A percentile compares a stretch with the other conserved stretches of the same genome.
Evolutionary conservation across 1,284 basidiomycete genomes (phyloP).

Genomic region (Melanopsichium pennsylvanicum): DNA sequence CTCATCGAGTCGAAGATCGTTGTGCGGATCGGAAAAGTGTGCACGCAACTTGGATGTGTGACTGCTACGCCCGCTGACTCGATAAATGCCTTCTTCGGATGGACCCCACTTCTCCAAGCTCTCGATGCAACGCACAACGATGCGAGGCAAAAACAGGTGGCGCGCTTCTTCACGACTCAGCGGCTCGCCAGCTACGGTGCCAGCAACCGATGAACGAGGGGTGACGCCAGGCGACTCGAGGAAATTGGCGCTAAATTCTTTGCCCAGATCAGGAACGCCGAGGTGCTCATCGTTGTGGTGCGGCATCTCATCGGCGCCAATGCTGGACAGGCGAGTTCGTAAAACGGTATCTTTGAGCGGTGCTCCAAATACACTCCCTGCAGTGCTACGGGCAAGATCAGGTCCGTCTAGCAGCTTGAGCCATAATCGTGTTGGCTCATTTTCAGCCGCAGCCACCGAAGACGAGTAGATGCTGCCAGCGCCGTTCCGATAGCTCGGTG

Average conservation of each 20-base stretch:
- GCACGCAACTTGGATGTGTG: slow-evolving; percentile 56
- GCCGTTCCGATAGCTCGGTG: background rate
- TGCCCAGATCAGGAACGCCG: slow-evolving; percentile 41
- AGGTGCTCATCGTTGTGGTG: slow-evolving; percentile 24
- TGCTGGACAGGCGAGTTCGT: slow-evolving; percentile 33
- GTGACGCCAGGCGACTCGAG: slow-evolving; percentile 24
- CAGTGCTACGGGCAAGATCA: background rate
- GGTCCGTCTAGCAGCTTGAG: slow-evolving; percentile 15
- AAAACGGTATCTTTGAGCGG: slow-evolving; percentile 54
- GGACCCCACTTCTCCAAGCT: slow-evolving; percentile 58
- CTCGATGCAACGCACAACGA: slow-evolving; percentile 61
- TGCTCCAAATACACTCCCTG: slow-evolving; percentile 46
- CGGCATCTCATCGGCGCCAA: background rate
- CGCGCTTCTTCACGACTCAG: slow-evolving; percentile 44
- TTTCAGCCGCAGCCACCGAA: slow-evolving; percentile 12
- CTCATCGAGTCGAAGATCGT: slow-evolving; percentile 50
- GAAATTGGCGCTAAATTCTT: slow-evolving; percentile 25
- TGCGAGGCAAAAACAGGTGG: slow-evolving; percentile 43
- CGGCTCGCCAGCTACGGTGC: slow-evolving; percentile 5
- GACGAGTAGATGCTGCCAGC: background rate
- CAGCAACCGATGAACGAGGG: slow-evolving; percentile 20
- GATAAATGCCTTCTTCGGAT: slow-evolving; percentile 62
- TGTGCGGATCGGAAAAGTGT: slow-evolving; percentile 41
- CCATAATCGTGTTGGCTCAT: slow-evolving; percentile 50
- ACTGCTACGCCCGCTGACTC: slow-evolving; percentile 58